phyloP scores from a whole-genome alignment of 2,329 filamentous ascomycete species.

The Trichoderma asperellum region DNA sequence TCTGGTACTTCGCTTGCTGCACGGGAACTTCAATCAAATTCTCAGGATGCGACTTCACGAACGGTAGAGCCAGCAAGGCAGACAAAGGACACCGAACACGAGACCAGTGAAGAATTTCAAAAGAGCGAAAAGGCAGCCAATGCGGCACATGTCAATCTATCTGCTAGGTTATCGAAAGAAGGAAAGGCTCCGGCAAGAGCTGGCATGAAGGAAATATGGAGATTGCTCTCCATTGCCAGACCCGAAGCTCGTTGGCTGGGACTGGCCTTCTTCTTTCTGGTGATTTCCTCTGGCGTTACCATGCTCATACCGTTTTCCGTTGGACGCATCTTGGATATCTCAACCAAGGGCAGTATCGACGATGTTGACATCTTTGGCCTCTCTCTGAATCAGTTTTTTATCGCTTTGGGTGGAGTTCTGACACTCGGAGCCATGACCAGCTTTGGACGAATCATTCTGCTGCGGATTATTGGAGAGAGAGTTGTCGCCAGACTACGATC shows the following conservation, averaged over 20 bases:
- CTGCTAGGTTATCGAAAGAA: constrained; percentile 84
- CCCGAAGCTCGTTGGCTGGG: constrained; percentile 80
- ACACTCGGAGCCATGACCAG: constrained; percentile 86
- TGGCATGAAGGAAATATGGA: constrained; percentile 76
- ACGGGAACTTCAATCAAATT: constrained; percentile 37
- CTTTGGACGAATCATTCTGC: constrained; percentile 89
- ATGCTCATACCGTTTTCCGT: constrained; percentile 98
- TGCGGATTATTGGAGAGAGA: constrained; percentile 91
- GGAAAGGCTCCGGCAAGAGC: constrained; percentile 63
- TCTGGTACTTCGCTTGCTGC: constrained; percentile 36
- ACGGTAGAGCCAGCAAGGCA: constrained; percentile 1
- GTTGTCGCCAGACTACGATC: constrained; percentile 90
- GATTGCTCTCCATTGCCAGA: constrained; percentile 84
- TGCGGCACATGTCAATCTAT: constrained; percentile 86
- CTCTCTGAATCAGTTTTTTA: constrained; percentile 85
- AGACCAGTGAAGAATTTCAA: constrained; percentile 53
- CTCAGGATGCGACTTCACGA: constrained; percentile 44
- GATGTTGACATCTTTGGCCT: constrained; percentile 79
- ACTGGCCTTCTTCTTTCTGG: constrained; percentile 79
- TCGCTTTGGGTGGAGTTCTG: constrained; percentile 74
- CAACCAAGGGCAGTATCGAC: constrained; percentile 71
- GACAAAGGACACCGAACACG: constrained; percentile 34
- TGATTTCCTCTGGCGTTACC: constrained; percentile 88
- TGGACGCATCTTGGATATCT: constrained; percentile 90
- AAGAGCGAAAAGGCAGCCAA: constrained; percentile 83